Conservation (phyloP, 768 basidiomycete species). For the Psilocybe tampanensis region DNA sequence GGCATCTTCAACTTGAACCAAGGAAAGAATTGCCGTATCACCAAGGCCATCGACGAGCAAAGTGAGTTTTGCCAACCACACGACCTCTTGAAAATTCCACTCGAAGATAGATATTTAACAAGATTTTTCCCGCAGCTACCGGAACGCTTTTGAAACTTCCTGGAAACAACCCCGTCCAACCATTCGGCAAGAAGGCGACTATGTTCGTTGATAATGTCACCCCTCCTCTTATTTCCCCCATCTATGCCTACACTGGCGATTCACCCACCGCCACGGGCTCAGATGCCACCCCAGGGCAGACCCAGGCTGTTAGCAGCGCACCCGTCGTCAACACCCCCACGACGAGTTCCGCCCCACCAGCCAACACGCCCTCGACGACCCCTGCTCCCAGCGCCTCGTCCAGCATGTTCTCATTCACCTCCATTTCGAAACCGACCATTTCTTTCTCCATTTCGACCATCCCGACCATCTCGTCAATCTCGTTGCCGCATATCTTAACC, state of each 20-base stretch:
- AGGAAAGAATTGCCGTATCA: slow-evolving; percentile 45
- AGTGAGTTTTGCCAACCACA: slow-evolving; percentile 36
- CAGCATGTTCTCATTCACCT: neutral
- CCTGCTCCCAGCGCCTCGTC: neutral
- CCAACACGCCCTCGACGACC: neutral
- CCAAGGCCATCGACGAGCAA: slow-evolving; percentile 47
- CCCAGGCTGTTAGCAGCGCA: neutral
- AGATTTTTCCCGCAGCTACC: slow-evolving; percentile 33
- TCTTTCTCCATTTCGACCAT: neutral
- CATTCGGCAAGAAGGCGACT: slow-evolving; percentile 34
- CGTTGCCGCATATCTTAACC: neutral
- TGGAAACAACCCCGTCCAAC: slow-evolving; percentile 55
- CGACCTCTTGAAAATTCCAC: neutral
- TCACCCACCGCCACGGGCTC: slow-evolving; percentile 38
- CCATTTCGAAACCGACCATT: neutral
- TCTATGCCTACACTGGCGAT: slow-evolving; percentile 49
- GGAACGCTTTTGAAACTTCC: slow-evolving; percentile 50
- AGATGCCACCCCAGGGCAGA: slow-evolving; percentile 7
- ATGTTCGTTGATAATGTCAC: slow-evolving; percentile 34
- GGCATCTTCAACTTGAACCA: slow-evolving; percentile 47
- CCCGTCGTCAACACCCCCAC: neutral
- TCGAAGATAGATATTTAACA: neutral
- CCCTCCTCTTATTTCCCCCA: slow-evolving; percentile 43
- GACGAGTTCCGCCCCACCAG: too few species aligned
- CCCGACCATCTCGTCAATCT: neutral